Evolutionary conservation across 2,329 filamentous ascomycete genomes (phyloP).

Genomic region (Aureobasidium sp.): DNA sequence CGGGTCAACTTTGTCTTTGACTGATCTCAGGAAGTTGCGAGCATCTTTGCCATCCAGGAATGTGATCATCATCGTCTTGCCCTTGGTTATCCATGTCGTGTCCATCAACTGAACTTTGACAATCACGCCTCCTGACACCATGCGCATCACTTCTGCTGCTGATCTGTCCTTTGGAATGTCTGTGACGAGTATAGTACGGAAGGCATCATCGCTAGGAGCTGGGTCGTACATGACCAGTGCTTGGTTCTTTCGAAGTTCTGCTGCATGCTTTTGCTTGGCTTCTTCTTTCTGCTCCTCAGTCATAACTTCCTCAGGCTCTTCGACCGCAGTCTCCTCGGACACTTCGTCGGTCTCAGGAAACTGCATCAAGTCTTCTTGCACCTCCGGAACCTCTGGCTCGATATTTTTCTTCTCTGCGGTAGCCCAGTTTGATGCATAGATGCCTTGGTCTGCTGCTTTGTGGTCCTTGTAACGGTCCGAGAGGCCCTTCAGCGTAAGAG

Average conservation of each 20-base stretch:
- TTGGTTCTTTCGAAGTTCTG: background rate
- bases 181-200: background rate
- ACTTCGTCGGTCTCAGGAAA: background rate
- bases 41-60: background rate
- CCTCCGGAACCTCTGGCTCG: background rate
- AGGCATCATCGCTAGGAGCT: background rate
- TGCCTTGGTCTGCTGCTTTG: background rate
- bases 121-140: background rate
- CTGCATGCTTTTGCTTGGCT: background rate
- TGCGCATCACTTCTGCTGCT: background rate
- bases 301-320: background rate
- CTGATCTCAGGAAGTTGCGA: background rate
- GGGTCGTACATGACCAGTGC: constrained; percentile 4
- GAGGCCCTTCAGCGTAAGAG: background rate
- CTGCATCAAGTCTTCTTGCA: background rate
- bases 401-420: background rate
- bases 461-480: background rate
- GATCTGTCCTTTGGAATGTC: background rate
- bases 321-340: background rate
- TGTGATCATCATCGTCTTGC: background rate
- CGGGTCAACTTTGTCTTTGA: background rate
- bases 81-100: background rate
- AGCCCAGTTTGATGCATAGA: background rate
- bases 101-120: background rate
- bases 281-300: background rate